Percentiles rank a stretch among this genome's conserved stretches.
Conservation (phyloP, 2,329 filamentous ascomycete genomes). For the Botrytis hyacinthi region DNA sequence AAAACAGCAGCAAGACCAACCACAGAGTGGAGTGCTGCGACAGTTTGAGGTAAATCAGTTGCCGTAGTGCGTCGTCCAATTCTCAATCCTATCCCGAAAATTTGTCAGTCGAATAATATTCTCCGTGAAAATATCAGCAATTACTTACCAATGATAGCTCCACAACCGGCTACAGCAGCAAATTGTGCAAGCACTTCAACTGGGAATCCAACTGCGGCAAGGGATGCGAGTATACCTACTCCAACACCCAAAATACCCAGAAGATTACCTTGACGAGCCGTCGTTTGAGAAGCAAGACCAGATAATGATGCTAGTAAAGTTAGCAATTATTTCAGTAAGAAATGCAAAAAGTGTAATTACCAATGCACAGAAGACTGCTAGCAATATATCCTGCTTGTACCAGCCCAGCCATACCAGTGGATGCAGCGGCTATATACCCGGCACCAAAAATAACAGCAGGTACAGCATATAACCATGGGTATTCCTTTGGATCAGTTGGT, state of each 20-base stretch:
- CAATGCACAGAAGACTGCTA: conserved; percentile 81
- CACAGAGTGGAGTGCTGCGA: conserved; percentile 84
- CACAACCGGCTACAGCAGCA: conserved; percentile 69
- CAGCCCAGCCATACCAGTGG: conserved; percentile 77
- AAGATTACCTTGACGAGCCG: conserved; percentile 80
- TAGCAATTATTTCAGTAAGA: not conserved
- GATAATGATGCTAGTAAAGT: conserved; percentile 60
- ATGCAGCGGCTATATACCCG: conserved; percentile 75
- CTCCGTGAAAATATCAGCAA: rapidly evolving
- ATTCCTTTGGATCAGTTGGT: conserved; percentile 82
- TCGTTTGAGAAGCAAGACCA: conserved; percentile 76
- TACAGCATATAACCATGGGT: conserved; percentile 81
- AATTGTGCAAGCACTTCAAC: conserved; percentile 79
- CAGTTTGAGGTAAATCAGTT: conserved; percentile 83
- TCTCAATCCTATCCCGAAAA: conserved; percentile 51
- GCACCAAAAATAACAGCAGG: conserved; percentile 76
- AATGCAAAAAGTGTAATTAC: not conserved
- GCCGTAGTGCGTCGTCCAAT: conserved; percentile 87
- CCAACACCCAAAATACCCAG: conserved; percentile 83
- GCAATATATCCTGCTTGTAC: conserved; percentile 86
- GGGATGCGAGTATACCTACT: conserved; percentile 77
- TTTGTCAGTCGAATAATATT: not conserved
- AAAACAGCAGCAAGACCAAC: conserved; percentile 85
- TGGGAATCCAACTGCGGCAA: conserved; percentile 77
- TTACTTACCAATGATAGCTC: conserved; percentile 57